Evolutionary conservation across 148 eudicot genomes (phyloP).

Genomic region (Spergularia marina): DNA sequence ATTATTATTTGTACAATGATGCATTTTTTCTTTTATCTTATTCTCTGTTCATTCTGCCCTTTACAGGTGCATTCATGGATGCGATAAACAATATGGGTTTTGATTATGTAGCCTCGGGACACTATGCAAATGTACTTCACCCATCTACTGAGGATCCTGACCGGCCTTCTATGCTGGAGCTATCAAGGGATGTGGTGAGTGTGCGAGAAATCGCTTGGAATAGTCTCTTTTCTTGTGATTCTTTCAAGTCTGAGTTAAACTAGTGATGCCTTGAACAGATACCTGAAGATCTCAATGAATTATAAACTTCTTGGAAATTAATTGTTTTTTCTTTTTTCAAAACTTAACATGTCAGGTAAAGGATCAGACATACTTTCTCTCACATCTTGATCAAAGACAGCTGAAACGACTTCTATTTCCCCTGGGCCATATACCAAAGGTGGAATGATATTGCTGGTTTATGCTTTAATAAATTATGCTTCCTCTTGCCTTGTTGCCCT

Average conservation of each 20-base stretch:
- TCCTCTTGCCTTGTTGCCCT: not conserved
- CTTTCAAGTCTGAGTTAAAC: not conserved
- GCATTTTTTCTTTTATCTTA: not conserved
- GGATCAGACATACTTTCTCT: conserved; percentile 97
- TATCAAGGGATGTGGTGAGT: conserved; percentile 80
- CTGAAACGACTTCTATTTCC: conserved; percentile 82
- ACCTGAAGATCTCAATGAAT: not conserved
- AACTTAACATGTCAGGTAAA: conserved; percentile 57
- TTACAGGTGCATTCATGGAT: conserved; percentile 90
- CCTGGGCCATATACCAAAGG: conserved; percentile 84
- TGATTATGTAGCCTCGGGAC: conserved; percentile 94
- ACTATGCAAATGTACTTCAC: conserved; percentile 85
- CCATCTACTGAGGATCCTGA: conserved; percentile 34
- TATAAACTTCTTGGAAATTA: not conserved
- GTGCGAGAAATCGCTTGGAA: conserved; percentile 14
- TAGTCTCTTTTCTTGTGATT: not conserved
- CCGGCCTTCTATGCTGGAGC: conserved; percentile 58
- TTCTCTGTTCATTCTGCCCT: not conserved
- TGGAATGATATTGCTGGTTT: conserved; percentile 20
- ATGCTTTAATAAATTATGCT: not conserved
- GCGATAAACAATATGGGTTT: conserved; percentile 69
- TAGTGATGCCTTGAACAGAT: not conserved
- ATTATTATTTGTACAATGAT: not conserved
- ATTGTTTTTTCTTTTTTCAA: not conserved
- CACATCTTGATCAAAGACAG: conserved; percentile 88